These are phyloP conservation scores for Rhytidiadelphus loreus DNA, from an alignment of 225 moss, liverwort and hornwort genomes.

Conservation along the genomic window DNA sequence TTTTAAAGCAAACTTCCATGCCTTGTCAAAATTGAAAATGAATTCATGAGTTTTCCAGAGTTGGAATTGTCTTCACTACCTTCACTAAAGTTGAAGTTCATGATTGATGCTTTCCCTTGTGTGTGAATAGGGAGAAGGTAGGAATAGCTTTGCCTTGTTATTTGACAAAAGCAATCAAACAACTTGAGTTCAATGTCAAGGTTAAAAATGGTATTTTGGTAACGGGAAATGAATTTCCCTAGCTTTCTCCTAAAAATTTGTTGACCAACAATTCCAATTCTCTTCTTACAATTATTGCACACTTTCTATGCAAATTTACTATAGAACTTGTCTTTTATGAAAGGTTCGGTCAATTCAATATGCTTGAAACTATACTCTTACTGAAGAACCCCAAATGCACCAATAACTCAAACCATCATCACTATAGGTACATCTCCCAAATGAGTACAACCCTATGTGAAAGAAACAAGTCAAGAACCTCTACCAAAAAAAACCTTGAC, in stretches of 20 bases:
- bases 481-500: neutral
- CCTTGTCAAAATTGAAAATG: neutral
- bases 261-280: neutral
- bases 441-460: neutral
- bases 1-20: neutral
- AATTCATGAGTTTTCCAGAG: fast-evolving
- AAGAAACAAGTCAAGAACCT: neutral
- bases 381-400: neutral
- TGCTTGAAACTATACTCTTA: neutral
- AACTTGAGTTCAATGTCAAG: neutral
- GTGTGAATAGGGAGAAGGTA: neutral
- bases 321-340: neutral
- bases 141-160: neutral
- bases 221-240: neutral
- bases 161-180: neutral
- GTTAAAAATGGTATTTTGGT: neutral
- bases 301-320: fast-evolving
- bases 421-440: neutral
- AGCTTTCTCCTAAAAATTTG: fast-evolving
- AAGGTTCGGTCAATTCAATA: neutral
- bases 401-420: neutral
- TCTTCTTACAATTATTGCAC: neutral
- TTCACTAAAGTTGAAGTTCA: no score
- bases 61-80: fast-evolving
- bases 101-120: neutral